These are phyloP conservation scores for Gossypium schwendimanii DNA, from an alignment of 441 rosid genomes.

Conservation along the genomic window DNA sequence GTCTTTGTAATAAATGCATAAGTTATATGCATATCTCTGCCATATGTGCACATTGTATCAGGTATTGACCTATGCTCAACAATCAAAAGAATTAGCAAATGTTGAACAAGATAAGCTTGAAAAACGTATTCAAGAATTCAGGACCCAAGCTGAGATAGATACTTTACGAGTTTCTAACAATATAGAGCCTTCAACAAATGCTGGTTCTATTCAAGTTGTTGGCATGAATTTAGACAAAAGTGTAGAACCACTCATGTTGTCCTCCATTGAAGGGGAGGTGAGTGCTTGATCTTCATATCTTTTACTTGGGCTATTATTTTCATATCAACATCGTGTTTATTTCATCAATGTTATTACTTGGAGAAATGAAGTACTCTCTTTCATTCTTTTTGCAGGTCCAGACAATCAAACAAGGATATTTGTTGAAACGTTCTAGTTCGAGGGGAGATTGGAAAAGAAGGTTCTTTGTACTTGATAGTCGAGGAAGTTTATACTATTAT, in stretches of 20 bases:
- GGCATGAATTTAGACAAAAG: conserved; percentile 45
- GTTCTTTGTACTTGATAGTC: conserved; percentile 82
- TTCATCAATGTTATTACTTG: not conserved
- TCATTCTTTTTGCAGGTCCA: conserved; percentile 32
- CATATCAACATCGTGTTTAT: conserved; percentile 14
- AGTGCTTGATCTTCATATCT: conserved; percentile 14
- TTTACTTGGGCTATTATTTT: conserved; percentile 8
- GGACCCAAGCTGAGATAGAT: conserved; percentile 74
- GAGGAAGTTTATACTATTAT: conserved; percentile 73
- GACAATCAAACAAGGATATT: conserved; percentile 79
- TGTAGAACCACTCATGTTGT: conserved; percentile 45
- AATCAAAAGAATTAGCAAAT: conserved; percentile 72
- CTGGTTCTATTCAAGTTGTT: conserved; percentile 34
- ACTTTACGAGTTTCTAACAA: conserved; percentile 40
- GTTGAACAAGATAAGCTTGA: conserved; percentile 76
- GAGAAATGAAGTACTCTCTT: conserved; percentile 9
- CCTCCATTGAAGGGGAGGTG: conserved; percentile 64
- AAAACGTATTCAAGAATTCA: conserved; percentile 85
- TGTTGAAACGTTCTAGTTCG: conserved; percentile 64
- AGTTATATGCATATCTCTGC: not conserved
- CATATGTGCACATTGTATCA: conserved; percentile 7
- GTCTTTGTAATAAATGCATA: not conserved
- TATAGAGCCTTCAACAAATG: conserved; percentile 33
- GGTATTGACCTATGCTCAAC: conserved; percentile 85
- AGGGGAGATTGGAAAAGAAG: conserved; percentile 89